Evolutionary conservation across 352 stramenopile species (phyloP).

Genomic region (Thalassiosira hispida): DNA sequence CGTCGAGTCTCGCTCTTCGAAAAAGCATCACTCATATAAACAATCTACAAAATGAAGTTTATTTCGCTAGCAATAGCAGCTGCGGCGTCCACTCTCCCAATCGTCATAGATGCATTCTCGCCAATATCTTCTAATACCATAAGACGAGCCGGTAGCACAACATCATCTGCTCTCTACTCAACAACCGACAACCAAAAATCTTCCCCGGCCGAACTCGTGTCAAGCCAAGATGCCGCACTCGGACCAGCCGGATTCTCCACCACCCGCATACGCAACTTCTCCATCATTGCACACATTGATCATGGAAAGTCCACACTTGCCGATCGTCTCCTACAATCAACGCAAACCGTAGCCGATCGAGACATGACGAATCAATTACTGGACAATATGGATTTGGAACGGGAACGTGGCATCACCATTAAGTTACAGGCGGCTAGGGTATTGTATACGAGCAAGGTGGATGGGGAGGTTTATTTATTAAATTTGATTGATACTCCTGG

Average conservation of each 20-base stretch:
- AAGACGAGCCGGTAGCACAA: neutral
- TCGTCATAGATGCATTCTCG: slow-evolving; percentile 23
- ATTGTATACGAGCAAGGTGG: slow-evolving; percentile 86
- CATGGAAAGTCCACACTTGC: slow-evolving; percentile 89
- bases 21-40: slow-evolving; percentile 5
- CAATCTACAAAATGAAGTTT: slow-evolving; percentile 16
- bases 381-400: slow-evolving; percentile 97
- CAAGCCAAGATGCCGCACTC: slow-evolving; percentile 38
- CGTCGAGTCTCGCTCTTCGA: no score
- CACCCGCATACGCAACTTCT: slow-evolving; percentile 88
- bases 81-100: slow-evolving; percentile 3
- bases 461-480: slow-evolving; percentile 91
- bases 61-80: slow-evolving; percentile 4
- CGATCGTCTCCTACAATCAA: slow-evolving; percentile 87
- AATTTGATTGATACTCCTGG: slow-evolving; percentile 98
- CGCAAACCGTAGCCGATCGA: slow-evolving; percentile 79
- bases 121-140: neutral
- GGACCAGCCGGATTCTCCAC: slow-evolving; percentile 36
- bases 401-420: slow-evolving; percentile 99
- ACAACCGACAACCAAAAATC: slow-evolving; percentile 20
- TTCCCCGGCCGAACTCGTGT: slow-evolving; percentile 27
- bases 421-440: slow-evolving; percentile 99
- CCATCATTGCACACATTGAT: slow-evolving; percentile 92
- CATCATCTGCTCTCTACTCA: neutral
- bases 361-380: slow-evolving; percentile 89